phyloP scores from a whole-genome alignment of 129 eudicot genomes.

The Lactuca saligna region DNA sequence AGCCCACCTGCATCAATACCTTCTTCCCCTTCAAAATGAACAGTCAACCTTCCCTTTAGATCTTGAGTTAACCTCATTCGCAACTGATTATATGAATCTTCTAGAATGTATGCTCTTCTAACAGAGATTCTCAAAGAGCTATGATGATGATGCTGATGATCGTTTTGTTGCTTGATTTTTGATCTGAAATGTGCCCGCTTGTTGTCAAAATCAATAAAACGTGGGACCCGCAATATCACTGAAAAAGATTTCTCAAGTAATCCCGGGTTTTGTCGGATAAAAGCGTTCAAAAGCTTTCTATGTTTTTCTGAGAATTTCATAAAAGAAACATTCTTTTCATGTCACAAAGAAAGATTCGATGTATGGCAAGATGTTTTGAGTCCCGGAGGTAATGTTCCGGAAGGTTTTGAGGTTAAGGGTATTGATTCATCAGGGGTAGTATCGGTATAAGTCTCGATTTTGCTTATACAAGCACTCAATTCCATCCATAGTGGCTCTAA shows the following conservation, averaged over 20 bases:
- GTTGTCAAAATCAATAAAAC: conserved; percentile 95
- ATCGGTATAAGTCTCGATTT: conserved; percentile 77
- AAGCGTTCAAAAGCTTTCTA: conserved; percentile 82
- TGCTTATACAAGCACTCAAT: conserved; percentile 84
- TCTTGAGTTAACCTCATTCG: conserved; percentile 87
- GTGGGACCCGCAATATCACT: conserved; percentile 90
- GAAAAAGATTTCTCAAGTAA: conserved; percentile 94
- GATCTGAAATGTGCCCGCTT: conserved; percentile 93
- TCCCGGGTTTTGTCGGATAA: conserved; percentile 91
- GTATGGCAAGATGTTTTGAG: conserved; percentile 85
- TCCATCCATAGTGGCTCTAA: conserved; percentile 95
- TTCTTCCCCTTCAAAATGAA: conserved; percentile 97
- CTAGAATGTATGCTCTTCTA: conserved; percentile 94
- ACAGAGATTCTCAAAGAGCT: conserved; percentile 93
- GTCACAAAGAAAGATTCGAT: conserved; percentile 92
- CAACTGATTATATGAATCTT: conserved; percentile 95
- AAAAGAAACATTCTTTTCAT: conserved; percentile 78
- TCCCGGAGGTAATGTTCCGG: conserved; percentile 85
- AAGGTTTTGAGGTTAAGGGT: conserved; percentile 61
- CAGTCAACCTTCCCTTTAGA: conserved; percentile 88
- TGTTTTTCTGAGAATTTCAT: conserved; percentile 88
- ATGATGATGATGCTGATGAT: conserved; percentile 52
- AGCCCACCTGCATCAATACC: conserved; percentile 99
- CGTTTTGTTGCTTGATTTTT: conserved; percentile 93
- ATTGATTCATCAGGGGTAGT: conserved; percentile 31